phyloP scores from a whole-genome alignment of 139 green algal species.

The Microglena sp. region DNA sequence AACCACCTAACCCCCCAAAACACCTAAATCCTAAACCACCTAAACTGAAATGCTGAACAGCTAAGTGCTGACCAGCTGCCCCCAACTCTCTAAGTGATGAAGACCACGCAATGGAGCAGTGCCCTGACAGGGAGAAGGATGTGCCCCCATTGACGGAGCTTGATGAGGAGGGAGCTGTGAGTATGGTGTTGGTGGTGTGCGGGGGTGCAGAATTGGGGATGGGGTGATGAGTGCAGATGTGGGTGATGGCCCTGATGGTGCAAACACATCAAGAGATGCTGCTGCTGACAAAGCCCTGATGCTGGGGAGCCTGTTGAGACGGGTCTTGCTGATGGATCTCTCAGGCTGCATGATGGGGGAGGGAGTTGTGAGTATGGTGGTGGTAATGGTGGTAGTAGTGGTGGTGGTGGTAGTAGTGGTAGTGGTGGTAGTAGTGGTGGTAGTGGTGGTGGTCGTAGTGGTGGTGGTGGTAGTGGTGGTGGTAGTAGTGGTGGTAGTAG shows the following conservation, averaged over 20 bases:
- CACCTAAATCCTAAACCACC: no score
- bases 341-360: background rate
- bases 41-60: no score
- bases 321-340: no score
- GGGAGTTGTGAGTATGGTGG: conserved; percentile 3
- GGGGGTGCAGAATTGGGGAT: no score
- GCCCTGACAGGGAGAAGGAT: background rate
- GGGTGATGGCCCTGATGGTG: no score
- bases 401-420: background rate
- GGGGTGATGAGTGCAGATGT: no score
- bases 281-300: no score
- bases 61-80: no score
- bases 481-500: background rate
- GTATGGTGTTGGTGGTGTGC: background rate
- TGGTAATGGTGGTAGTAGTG: conserved; percentile 1
- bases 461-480: background rate
- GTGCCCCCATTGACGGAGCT: background rate
- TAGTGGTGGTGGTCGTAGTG: background rate
- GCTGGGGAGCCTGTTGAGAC: no score
- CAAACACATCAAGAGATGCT: no score
- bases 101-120: background rate
- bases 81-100: no score
- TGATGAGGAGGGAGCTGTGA: background rate
- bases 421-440: background rate
- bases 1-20: no score